These are phyloP conservation scores for Dryadomyces sulphureus DNA, from an alignment of 2,329 filamentous ascomycete genomes.

Conservation along the genomic window DNA sequence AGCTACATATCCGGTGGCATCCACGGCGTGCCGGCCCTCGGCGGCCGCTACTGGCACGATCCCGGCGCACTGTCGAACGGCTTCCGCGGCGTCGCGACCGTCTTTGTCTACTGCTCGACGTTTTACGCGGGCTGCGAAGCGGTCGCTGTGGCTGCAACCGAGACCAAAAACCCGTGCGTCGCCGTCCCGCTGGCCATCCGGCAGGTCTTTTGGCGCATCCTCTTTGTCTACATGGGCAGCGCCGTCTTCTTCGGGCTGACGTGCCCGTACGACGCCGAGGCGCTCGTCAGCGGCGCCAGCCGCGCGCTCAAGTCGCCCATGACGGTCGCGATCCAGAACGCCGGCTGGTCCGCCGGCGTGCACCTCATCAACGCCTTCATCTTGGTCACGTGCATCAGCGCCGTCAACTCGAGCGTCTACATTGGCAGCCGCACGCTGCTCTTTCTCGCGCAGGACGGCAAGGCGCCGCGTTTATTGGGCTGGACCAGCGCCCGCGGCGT, in stretches of 20 bases:
- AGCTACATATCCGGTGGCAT: slow-evolving; percentile 52
- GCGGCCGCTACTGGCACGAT: slow-evolving; percentile 57
- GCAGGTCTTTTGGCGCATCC: slow-evolving; percentile 46
- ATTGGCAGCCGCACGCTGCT: slow-evolving; percentile 61
- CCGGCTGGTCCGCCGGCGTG: slow-evolving; percentile 57
- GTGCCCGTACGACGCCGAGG: slow-evolving; percentile 52
- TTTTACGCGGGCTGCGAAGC: slow-evolving; percentile 55
- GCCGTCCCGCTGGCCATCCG: slow-evolving; percentile 44
- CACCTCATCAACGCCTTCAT: slow-evolving; percentile 70
- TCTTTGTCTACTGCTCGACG: slow-evolving; percentile 55
- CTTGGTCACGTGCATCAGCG: slow-evolving; percentile 55
- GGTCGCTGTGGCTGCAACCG: slow-evolving; percentile 47
- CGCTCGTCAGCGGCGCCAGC: slow-evolving; percentile 44
- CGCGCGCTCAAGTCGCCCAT: slow-evolving; percentile 57
- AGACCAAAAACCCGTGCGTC: slow-evolving; percentile 41
- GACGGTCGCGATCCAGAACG: slow-evolving; percentile 59
- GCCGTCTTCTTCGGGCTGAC: slow-evolving; percentile 65
- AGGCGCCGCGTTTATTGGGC: slow-evolving; percentile 55
- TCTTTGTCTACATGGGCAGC: slow-evolving; percentile 51
- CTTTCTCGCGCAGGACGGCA: slow-evolving; percentile 60
- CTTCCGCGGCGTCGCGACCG: slow-evolving; percentile 48
- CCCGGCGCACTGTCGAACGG: slow-evolving; percentile 59
- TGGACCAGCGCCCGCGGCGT: slow-evolving; percentile 51
- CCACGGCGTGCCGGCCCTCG: slow-evolving; percentile 43
- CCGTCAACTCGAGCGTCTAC: slow-evolving; percentile 64